phyloP scores from a whole-genome alignment of 139 green algal species.

The Raphidocelis subcapitata region DNA sequence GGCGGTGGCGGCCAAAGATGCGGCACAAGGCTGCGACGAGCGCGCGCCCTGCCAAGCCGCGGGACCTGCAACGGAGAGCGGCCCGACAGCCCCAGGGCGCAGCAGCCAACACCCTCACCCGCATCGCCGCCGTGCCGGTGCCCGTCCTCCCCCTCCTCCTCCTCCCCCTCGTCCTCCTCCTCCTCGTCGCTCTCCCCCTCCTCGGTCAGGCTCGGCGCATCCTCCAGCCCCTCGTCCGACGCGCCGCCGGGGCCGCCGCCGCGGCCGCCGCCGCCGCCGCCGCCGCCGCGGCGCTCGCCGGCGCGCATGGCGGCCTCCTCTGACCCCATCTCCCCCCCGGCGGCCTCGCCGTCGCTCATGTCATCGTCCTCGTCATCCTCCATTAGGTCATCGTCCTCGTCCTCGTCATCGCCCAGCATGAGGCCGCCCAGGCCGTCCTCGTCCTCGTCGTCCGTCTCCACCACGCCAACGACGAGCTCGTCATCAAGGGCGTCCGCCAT shows the following conservation, averaged over 20 bases:
- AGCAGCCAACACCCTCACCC: neutral
- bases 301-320: neutral
- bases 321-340: neutral
- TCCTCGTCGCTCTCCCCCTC: neutral
- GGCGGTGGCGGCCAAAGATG: too few relatives aligned
- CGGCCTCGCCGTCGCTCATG: slow-evolving; percentile 13
- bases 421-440: slow-evolving; percentile 29
- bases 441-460: slow-evolving; percentile 31
- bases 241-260: slow-evolving; percentile 1
- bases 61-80: too few relatives aligned
- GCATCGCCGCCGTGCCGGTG: neutral
- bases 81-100: neutral
- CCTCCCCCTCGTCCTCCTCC: too few relatives aligned
- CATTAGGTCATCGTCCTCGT: slow-evolving; percentile 38
- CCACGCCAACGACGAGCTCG: slow-evolving; percentile 8
- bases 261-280: neutral
- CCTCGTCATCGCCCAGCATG: slow-evolving; percentile 21
- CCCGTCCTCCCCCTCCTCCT: neutral
- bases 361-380: slow-evolving; percentile 32
- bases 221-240: neutral
- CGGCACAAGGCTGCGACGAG: too few relatives aligned
- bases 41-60: too few relatives aligned
- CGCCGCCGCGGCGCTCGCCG: neutral
- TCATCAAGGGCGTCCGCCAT: slow-evolving; percentile 4
- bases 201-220: neutral